Percentiles rank a stretch among this genome's conserved stretches.
Evolutionary conservation across 1,284 basidiomycete genomes (phyloP).

Genomic region (Heterobasidion occidentale): DNA sequence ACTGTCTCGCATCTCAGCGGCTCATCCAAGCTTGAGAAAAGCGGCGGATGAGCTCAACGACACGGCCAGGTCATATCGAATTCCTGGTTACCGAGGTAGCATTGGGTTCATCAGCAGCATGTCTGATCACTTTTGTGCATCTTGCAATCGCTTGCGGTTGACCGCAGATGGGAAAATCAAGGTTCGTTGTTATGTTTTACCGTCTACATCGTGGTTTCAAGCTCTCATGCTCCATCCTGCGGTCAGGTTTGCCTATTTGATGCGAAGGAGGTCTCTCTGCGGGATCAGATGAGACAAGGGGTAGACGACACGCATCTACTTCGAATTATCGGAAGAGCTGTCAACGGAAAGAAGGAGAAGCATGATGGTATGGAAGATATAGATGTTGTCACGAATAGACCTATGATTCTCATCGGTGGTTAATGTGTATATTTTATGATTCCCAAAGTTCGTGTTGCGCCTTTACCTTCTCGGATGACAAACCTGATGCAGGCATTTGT

Average conservation of each 20-base stretch:
- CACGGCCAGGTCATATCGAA: slow-evolving; percentile 73
- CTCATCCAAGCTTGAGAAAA: slow-evolving; percentile 43
- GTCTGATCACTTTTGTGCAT: slow-evolving; percentile 87
- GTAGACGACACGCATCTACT: slow-evolving; percentile 61
- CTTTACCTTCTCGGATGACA: neutral
- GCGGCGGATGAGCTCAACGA: slow-evolving; percentile 68
- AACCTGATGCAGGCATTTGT: neutral
- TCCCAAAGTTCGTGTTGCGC: slow-evolving; percentile 8
- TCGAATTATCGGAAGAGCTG: slow-evolving; percentile 55
- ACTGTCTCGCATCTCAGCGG: slow-evolving; percentile 37
- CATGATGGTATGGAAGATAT: slow-evolving; percentile 82
- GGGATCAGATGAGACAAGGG: slow-evolving; percentile 64
- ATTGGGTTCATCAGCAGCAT: slow-evolving; percentile 89
- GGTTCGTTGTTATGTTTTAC: slow-evolving; percentile 42
- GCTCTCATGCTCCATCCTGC: neutral
- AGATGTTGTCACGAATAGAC: slow-evolving; percentile 68
- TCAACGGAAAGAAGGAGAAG: slow-evolving; percentile 73
- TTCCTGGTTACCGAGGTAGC: slow-evolving; percentile 66
- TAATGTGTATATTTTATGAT: slow-evolving; percentile 37
- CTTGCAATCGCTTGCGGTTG: slow-evolving; percentile 78
- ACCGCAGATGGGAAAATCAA: slow-evolving; percentile 90
- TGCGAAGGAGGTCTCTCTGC: slow-evolving; percentile 74
- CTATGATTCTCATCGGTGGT: slow-evolving; percentile 90
- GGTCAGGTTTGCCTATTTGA: slow-evolving; percentile 81
- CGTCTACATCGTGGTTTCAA: neutral